Percentiles rank a stretch among this genome's conserved stretches.
Conservation (phyloP, 148 eudicot species). For the Polygonum maritimum region DNA sequence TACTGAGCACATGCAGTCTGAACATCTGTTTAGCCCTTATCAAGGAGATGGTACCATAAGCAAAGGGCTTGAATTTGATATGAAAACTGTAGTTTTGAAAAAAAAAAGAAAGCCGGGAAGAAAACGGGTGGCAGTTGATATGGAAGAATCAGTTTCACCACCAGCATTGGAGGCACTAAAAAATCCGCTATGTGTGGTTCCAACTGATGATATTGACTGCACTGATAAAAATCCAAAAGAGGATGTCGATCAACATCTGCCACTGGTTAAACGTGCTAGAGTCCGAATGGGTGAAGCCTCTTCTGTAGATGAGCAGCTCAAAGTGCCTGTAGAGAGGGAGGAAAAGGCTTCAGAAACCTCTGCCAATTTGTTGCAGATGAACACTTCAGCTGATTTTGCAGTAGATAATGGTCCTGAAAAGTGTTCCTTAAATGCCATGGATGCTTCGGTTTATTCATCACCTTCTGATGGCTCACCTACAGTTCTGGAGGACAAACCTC, state of each 20-base stretch:
- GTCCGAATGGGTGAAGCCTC: slow-evolving; percentile 79
- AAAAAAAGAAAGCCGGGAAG: slow-evolving; percentile 82
- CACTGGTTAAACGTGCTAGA: slow-evolving; percentile 87
- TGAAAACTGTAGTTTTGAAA: slow-evolving; percentile 36
- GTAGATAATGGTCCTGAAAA: slow-evolving; percentile 22
- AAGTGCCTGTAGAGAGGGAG: slow-evolving; percentile 25
- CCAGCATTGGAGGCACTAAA: slow-evolving; percentile 22
- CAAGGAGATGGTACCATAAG: slow-evolving; percentile 43
- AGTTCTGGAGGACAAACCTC: slow-evolving; percentile 28
- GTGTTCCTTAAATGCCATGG: slow-evolving; percentile 16
- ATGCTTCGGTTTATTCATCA: slow-evolving; percentile 17
- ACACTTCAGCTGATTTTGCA: slow-evolving; percentile 21
- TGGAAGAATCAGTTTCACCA: slow-evolving; percentile 21
- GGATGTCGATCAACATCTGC: slow-evolving; percentile 91
- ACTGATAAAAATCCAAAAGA: slow-evolving; percentile 39
- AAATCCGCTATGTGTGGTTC: slow-evolving; percentile 3
- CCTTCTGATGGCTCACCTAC: slow-evolving; percentile 20
- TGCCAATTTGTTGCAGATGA: slow-evolving; percentile 17
- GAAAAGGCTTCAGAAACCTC: slow-evolving; percentile 27
- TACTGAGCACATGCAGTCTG: slow-evolving; percentile 31
- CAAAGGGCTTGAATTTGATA: slow-evolving; percentile 53
- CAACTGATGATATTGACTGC: slow-evolving; percentile 26
- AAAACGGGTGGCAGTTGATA: slow-evolving; percentile 45
- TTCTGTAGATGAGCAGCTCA: slow-evolving; percentile 34
- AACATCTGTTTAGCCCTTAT: slow-evolving; percentile 26